Base-by-base conservation (phyloP, 2,329 filamentous ascomycete genomes). In the Aspergillus proliferans region DNA sequence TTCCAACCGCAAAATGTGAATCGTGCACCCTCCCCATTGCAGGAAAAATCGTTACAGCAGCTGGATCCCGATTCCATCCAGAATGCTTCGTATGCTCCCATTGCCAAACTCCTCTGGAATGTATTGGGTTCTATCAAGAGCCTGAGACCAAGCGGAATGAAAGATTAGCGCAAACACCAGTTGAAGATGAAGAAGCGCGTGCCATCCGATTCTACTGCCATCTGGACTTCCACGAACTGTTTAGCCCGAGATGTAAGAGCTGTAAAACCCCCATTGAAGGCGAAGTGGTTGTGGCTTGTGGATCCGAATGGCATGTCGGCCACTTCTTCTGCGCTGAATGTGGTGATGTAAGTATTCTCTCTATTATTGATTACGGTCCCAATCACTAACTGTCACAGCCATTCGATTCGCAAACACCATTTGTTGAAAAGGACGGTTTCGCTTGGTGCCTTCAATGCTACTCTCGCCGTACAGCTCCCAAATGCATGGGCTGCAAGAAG, bases 241-340 rank as follows among this genome's bases (percentile, higher is more conserved):
- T 88, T 70, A 90, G 87, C 28, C 93, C 93, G 4, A 84, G 89
- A 39, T 98, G 93, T 78, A 93, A 93, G 72, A 90, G 88, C 68
- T 98, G 93, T 80, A 90, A 87, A 68, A 98, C 93, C 6, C 92
- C 93, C 3, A 98, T 98, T 62, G 84, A 97, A 58, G 91, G 91
- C 39, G 91, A 97, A 70, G 89, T 97, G 58, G 85, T 96, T 28
- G 85, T 96, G 12, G 93, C 93, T 1, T 88, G 95, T 49, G 93
- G 93, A 1, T 82, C 85, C n/a, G 90, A 95, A 71, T 98, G 89
- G 88, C 93, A 98, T 68, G 87, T 88, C 47, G 93, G 93, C 0
- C 93, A 98, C 72, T 98, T 98, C 74, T 98, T 98, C 79, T 98
- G 93, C 65, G 93, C 93, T 39, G 90, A 98, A 76, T 98, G 93